Evolutionary conservation across 2,329 filamentous ascomycete genomes (phyloP), one percentile per base, ranked within the genome.

Genomic region (Coleophoma cylindrospora): DNA sequence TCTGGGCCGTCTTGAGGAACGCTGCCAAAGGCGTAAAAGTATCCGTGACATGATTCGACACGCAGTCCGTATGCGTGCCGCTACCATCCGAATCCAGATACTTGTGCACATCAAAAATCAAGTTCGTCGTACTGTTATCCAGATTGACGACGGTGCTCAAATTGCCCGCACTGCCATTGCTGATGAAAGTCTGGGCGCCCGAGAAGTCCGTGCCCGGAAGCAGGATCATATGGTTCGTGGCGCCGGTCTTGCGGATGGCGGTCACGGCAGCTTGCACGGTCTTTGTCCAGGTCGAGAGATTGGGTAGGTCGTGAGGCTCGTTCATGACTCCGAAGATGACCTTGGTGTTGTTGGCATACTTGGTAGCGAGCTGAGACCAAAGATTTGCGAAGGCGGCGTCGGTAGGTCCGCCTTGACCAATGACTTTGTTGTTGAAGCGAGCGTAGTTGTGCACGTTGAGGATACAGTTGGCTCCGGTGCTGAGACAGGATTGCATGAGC

Each of bases 301-400:
- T 74, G 49, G 79, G 65, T 47, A 64, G 50, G 32, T 81, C 77
- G 63, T 86, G 81, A 7, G 84, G 83, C 67, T 84, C 84, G 66
- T 87, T 88, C 83, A 87, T 87, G 41, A 87, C 62, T 13, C 81
- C 83, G 56, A 87, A 84, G 3, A 78, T 71, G 22, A 87, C 67
- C 52, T 76, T 80, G 36, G 71, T 62, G 45, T 80, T 66, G 6
- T 61, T 59, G 19, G 71, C 74, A 64, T 87, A 87, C 61, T 80
- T 79, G 1, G 66, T 70, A 1, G 84, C 83, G 4, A 83, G 64
- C 51, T 77, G 70, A 1, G 61, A 64, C 84, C 84, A 87, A 5
- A 87, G 65, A 40, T 67, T 68, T 3, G 73, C 76, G 56, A 86
- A 81, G 13, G 81, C 52, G 67, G 74, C 76, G 60, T 86, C 74